Conservation (phyloP, 1,284 basidiomycete species). For the Melampsora americana region DNA sequence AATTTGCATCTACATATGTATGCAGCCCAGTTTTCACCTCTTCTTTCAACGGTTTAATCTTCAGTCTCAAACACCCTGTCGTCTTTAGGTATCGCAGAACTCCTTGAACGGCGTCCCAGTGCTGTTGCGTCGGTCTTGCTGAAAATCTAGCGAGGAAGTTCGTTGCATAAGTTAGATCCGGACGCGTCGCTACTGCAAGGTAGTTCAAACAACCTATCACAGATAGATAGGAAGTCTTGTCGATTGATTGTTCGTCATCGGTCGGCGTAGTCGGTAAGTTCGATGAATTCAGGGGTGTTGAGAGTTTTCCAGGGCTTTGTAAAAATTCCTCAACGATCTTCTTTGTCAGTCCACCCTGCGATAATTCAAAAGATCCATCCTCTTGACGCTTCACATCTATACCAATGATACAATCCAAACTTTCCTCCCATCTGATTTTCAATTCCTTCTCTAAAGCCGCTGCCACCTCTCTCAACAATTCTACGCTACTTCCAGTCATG, state of each 20-base stretch:
- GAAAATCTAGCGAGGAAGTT: not conserved
- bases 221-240: not conserved
- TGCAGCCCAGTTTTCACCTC: too few relatives aligned
- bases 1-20: too few relatives aligned
- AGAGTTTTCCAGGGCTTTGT: not conserved
- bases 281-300: too few relatives aligned
- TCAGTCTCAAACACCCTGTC: too few relatives aligned
- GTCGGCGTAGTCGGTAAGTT: too few relatives aligned
- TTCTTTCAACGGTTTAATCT: too few relatives aligned
- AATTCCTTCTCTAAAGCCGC: not conserved
- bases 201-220: too few relatives aligned
- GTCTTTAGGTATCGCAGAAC: too few relatives aligned
- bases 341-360: not conserved
- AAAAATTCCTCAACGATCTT: not conserved
- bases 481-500: not conserved
- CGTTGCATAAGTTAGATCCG: too few relatives aligned
- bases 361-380: not conserved
- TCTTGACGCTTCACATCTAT: not conserved
- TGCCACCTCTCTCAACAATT: not conserved
- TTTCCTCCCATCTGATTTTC: not conserved
- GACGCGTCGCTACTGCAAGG: not conserved
- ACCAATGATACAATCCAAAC: constrained; percentile 6
- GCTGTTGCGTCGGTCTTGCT: not conserved
- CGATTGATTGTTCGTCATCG: not conserved
- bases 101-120: too few relatives aligned